Percentiles rank a stretch among this genome's conserved stretches.
phyloP scores from a whole-genome alignment of 2,329 filamentous ascomycete species.

The Sporothrix globosa region DNA sequence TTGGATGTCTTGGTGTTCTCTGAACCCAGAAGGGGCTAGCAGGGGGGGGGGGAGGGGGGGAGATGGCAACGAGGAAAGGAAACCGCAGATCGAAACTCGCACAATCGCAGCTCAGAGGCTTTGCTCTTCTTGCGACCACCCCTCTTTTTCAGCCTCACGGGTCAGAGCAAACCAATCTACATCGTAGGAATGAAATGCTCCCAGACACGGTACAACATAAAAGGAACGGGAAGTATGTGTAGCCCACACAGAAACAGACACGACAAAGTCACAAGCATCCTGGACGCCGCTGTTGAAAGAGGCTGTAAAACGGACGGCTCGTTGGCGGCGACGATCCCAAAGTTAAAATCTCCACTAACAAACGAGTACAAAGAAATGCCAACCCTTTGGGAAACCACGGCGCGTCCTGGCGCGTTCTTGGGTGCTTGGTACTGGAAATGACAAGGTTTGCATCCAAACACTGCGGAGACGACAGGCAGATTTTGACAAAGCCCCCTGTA shows the following conservation, averaged over 20 bases:
- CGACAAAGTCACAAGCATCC: neutral
- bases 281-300: neutral
- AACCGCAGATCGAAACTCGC: neutral
- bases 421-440: neutral
- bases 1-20: neutral
- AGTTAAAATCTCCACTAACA: neutral
- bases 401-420: neutral
- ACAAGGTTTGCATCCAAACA: too few relatives aligned
- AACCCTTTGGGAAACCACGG: neutral
- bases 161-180: too few relatives aligned
- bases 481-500: neutral
- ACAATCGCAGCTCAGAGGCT: neutral
- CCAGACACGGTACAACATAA: too few relatives aligned
- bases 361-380: neutral
- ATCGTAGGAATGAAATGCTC: too few relatives aligned
- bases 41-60: neutral
- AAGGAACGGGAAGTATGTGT: neutral
- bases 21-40: too few relatives aligned
- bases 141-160: conserved; percentile 12
- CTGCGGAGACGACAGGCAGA: neutral
- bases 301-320: neutral
- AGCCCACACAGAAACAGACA: neutral
- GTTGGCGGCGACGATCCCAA: neutral
- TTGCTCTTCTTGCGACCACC: neutral
- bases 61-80: neutral